Conservation (phyloP, 2,329 filamentous ascomycete species). For the Xylaria hypoxylon region DNA sequence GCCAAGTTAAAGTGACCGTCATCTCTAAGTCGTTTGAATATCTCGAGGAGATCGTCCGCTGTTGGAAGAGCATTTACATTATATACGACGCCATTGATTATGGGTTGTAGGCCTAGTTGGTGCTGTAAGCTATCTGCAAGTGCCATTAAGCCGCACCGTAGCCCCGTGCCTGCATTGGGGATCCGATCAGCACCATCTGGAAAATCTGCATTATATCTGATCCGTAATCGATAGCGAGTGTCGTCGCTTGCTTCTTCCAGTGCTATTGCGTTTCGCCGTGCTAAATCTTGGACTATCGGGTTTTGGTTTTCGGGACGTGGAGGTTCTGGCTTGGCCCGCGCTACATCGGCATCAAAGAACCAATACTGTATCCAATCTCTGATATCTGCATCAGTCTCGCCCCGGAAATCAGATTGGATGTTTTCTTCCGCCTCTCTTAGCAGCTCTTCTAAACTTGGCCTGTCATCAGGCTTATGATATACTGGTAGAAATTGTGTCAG, state of each 20-base stretch:
- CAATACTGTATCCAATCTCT: constrained; percentile 37
- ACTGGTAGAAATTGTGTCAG: constrained; percentile 31
- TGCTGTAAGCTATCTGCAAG: constrained; percentile 32
- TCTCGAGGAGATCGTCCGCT: not conserved
- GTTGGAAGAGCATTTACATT: constrained; percentile 15
- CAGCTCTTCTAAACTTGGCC: constrained; percentile 38
- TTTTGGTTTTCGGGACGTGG: too few species aligned
- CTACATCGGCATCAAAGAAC: constrained; percentile 30
- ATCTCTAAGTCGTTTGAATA: not conserved
- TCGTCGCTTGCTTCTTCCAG: not conserved
- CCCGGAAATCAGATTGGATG: not conserved
- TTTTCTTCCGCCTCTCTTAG: constrained; percentile 34
- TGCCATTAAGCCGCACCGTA: constrained; percentile 37
- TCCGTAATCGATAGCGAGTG: not conserved
- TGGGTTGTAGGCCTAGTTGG: constrained; percentile 27
- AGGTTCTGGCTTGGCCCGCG: too few species aligned
- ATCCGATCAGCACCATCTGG: constrained; percentile 28
- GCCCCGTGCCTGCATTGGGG: not conserved
- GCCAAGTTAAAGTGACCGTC: not conserved
- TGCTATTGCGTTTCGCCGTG: not conserved
- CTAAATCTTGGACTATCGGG: not conserved
- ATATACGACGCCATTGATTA: constrained; percentile 22
- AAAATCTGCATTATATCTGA: constrained; percentile 18
- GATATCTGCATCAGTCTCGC: constrained; percentile 37
- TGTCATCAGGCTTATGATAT: constrained; percentile 41